Evolutionary conservation across 202 grass and related monocot genomes (phyloP).

Genomic region (Digitaria exilis): DNA sequence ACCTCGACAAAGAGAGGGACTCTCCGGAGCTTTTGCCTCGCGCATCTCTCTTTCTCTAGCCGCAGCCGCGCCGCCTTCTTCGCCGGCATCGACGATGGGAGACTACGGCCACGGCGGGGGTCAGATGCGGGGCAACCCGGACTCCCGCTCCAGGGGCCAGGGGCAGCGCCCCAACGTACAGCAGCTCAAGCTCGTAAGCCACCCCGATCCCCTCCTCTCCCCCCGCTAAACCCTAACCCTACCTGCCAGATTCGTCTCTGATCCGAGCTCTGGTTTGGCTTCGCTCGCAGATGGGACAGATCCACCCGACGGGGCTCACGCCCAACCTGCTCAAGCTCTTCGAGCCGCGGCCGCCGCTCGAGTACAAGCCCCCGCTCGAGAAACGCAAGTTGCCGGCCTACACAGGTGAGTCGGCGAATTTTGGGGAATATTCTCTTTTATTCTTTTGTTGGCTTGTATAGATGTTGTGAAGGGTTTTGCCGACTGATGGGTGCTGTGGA

Average conservation of each 20-base stretch:
- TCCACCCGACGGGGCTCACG: conserved; percentile 82
- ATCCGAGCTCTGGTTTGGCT: neutral
- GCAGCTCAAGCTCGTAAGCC: conserved; percentile 77
- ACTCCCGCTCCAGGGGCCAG: conserved; percentile 63
- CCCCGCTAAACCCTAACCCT: conserved; percentile 51
- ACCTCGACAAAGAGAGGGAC: neutral
- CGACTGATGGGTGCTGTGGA: neutral
- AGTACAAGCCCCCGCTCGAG: conserved; percentile 73
- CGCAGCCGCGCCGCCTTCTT: conserved; percentile 9
- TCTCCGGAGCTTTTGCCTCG: neutral
- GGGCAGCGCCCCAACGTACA: conserved; percentile 78
- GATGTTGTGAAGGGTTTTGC: neutral
- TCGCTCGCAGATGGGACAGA: conserved; percentile 74
- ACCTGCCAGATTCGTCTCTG: neutral
- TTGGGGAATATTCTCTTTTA: neutral
- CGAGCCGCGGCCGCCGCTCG: conserved; percentile 71
- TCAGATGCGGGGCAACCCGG: conserved; percentile 48
- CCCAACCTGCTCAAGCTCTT: conserved; percentile 91
- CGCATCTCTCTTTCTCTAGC: neutral
- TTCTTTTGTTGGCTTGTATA: neutral
- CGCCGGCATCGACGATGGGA: conserved; percentile 52
- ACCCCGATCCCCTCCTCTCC: neutral
- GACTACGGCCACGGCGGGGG: conserved; percentile 73
- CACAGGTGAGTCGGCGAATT: conserved; percentile 42
- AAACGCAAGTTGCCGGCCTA: conserved; percentile 70